These are phyloP conservation scores for Flagelloscypha sp. DNA, from an alignment of 768 basidiomycete species.

Conservation along the genomic window DNA sequence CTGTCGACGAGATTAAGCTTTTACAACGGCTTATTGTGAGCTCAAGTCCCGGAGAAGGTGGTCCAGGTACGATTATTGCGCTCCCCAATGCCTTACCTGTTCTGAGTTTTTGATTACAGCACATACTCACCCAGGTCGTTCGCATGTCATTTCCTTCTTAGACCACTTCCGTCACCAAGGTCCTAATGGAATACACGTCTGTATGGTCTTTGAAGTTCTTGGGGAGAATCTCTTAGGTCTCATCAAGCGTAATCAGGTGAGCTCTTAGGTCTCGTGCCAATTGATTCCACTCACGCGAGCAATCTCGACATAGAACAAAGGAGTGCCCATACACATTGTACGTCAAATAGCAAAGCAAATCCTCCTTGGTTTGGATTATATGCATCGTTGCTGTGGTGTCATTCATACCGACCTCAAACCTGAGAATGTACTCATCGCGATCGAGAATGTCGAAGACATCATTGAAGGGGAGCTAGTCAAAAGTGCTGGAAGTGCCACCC, in stretches of 20 bases:
- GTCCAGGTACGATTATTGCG: too few species aligned
- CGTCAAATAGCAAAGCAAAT: slow-evolving; percentile 97
- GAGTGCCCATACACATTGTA: slow-evolving; percentile 87
- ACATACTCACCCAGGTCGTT: slow-evolving; percentile 76
- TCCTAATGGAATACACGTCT: slow-evolving; percentile 94
- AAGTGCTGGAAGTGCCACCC: slow-evolving; percentile 45
- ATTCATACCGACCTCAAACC: slow-evolving; percentile 11
- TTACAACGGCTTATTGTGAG: slow-evolving; percentile 92
- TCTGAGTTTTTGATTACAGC: too few species aligned
- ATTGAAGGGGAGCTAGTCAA: slow-evolving; percentile 73
- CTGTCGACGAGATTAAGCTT: slow-evolving; percentile 97
- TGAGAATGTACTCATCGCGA: slow-evolving; percentile 61
- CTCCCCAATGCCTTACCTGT: too few species aligned
- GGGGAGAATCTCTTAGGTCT: slow-evolving; percentile 94
- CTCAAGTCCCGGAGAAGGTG: too few species aligned
- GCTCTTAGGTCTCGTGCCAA: too few species aligned
- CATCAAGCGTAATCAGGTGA: slow-evolving; percentile 97
- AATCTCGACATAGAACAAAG: slow-evolving; percentile 59
- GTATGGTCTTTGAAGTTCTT: slow-evolving; percentile 99
- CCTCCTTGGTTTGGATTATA: slow-evolving; percentile 91
- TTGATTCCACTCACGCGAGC: too few species aligned
- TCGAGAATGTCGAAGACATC: slow-evolving; percentile 93
- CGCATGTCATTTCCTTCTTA: slow-evolving; percentile 94
- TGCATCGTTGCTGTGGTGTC: slow-evolving; percentile 78
- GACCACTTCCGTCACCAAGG: slow-evolving; percentile 97